A percentile compares a stretch with the other conserved stretches of the same genome.
phyloP scores from a whole-genome alignment of 768 basidiomycete species.

The Paxillus ammoniavirescens region DNA sequence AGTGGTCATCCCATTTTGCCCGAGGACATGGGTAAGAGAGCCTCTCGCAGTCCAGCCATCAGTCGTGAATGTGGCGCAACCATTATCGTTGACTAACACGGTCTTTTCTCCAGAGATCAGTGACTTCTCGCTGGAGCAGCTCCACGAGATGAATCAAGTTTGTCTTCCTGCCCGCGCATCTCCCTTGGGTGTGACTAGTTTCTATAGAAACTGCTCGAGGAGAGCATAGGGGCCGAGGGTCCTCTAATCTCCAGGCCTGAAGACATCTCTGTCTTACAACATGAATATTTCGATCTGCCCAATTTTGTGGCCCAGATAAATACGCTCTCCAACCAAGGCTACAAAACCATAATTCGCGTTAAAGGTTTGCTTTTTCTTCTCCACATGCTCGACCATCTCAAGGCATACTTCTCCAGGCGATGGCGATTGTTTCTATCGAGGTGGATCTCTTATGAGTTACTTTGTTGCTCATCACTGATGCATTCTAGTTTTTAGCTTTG shows the following conservation, averaged over 20 bases:
- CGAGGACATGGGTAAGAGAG: conserved; percentile 28
- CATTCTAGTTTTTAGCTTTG: conserved; percentile 51
- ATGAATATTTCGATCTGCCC: conserved; percentile 62
- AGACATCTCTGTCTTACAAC: conserved; percentile 53
- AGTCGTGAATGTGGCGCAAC: background rate
- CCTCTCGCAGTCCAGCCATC: background rate
- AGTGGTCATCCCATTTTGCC: conserved; percentile 29
- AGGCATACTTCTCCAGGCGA: conserved; percentile 50
- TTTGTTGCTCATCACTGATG: conserved; percentile 10
- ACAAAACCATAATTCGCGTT: conserved; percentile 62
- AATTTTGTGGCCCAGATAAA: conserved; percentile 75
- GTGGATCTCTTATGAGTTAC: conserved; percentile 40
- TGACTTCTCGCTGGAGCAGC: conserved; percentile 31
- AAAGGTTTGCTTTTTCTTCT: conserved; percentile 48
- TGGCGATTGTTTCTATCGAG: conserved; percentile 92
- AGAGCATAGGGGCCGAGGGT: conserved; percentile 35
- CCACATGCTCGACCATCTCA: background rate
- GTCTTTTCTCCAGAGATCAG: conserved; percentile 27
- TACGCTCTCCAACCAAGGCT: conserved; percentile 62
- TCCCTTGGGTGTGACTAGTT: background rate
- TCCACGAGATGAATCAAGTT: conserved; percentile 43
- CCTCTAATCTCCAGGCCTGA: conserved; percentile 56
- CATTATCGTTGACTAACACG: background rate
- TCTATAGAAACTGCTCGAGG: conserved; percentile 39
- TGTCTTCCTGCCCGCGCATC: background rate